Percentiles rank a stretch among this genome's conserved stretches.
Evolutionary conservation across 75 land plant genomes (phyloP).

Genomic region (Sequoia sempervirens): DNA sequence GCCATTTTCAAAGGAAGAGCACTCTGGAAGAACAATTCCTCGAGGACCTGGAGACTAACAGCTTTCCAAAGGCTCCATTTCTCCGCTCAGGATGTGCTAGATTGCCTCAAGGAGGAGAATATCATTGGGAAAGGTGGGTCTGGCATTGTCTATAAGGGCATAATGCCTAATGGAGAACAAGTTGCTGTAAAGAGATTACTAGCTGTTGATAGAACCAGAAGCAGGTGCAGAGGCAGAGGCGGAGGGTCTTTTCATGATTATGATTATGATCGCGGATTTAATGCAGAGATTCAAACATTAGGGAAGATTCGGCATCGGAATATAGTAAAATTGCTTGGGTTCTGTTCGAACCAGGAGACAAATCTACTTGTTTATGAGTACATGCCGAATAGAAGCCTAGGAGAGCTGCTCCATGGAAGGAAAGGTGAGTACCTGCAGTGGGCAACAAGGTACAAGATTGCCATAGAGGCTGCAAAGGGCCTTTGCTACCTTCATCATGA

Average conservation of each 20-base stretch:
- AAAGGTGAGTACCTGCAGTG: constrained; percentile 43
- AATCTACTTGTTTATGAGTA: constrained; percentile 82
- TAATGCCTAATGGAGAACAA: constrained; percentile 65
- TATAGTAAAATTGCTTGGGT: constrained; percentile 72
- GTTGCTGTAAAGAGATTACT: constrained; percentile 75
- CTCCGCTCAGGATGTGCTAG: constrained; percentile 34
- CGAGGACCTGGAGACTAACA: constrained; percentile 50
- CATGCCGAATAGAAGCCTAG: constrained; percentile 92
- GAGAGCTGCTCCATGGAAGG: constrained; percentile 68
- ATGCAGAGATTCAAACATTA: constrained; percentile 78
- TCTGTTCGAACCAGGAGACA: constrained; percentile 66
- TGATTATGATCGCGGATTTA: constrained; percentile 60
- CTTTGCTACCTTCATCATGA: constrained; percentile 83
- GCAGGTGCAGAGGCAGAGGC: not conserved
- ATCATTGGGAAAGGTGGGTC: constrained; percentile 84
- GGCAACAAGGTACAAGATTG: constrained; percentile 59
- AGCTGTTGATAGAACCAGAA: constrained; percentile 22
- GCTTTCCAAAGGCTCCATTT: constrained; percentile 54
- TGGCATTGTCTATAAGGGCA: constrained; percentile 73
- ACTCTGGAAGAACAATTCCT: not conserved
- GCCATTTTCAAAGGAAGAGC: constrained; percentile 27
- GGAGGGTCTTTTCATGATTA: constrained; percentile 22
- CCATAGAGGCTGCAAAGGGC: constrained; percentile 78
- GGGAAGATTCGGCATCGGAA: constrained; percentile 82
- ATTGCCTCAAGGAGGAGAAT: constrained; percentile 51